Conservation (phyloP, 805 yeast species). For the Ascoidea rubescens region DNA sequence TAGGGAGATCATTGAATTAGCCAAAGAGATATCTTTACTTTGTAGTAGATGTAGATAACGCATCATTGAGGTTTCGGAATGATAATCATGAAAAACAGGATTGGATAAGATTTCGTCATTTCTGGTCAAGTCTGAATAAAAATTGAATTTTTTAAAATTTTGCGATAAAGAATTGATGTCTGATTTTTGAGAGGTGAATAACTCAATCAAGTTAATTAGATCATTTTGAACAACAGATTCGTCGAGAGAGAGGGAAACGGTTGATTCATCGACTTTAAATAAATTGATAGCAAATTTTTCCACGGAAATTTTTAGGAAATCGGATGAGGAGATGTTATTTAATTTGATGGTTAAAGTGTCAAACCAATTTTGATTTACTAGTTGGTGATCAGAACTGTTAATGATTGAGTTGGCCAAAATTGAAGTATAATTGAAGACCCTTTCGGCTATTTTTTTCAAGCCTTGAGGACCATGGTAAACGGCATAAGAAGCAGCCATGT, state of each 20-base stretch:
- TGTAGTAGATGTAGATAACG: constrained; percentile 81
- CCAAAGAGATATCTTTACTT: constrained; percentile 79
- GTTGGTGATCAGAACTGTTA: constrained; percentile 25
- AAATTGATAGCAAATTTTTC: constrained; percentile 56
- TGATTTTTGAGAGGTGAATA: constrained; percentile 37
- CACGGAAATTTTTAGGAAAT: constrained; percentile 43
- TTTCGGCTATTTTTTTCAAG: constrained; percentile 57
- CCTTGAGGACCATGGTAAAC: constrained; percentile 95
- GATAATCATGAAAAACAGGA: constrained; percentile 75
- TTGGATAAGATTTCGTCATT: constrained; percentile 49
- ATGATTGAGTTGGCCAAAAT: constrained; percentile 49
- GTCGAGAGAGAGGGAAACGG: constrained; percentile 76
- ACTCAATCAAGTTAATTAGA: constrained; percentile 35
- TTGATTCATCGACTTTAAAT: constrained; percentile 45
- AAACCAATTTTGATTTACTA: constrained; percentile 57
- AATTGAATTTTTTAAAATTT: constrained; percentile 25
- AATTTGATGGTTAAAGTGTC: constrained; percentile 71
- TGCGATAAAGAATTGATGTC: constrained; percentile 12
- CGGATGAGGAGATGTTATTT: constrained; percentile 35
- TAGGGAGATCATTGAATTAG: constrained; percentile 92
- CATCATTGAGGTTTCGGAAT: constrained; percentile 89
- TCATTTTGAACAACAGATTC: constrained; percentile 68
- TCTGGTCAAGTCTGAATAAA: constrained; percentile 38
- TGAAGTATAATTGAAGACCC: constrained; percentile 64
- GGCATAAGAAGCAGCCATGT: constrained; percentile 89